Evolutionary conservation across 2,329 filamentous ascomycete species (phyloP), one percentile per base, ranked within the genome.

Genomic region (Neocucurbitaria cava): DNA sequence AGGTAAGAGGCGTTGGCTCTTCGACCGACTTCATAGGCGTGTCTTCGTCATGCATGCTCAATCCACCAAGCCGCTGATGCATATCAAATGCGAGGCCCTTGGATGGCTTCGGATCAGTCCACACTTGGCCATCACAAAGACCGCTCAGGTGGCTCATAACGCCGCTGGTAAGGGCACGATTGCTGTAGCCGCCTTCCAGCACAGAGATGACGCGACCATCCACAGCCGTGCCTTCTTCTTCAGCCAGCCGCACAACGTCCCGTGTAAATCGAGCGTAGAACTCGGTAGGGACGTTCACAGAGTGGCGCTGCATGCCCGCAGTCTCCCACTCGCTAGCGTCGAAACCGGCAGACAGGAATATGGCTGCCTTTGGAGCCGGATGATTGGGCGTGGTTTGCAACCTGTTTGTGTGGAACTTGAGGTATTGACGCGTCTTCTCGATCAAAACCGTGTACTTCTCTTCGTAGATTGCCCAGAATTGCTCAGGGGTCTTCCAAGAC

Each of bases 291-390:
- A 99, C 95, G 69, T 96, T 96, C 68, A 96, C 93, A 53, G 90
- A 89, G 76, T 99, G 95, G 42, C 95, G 85, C 76, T 99, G 95
- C 95, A 99, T 99, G 3, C 91, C 92, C 3, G 85, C 82, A 17
- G 90, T 88, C 74, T 99, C 95, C 87, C 91, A 96, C 72, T 99
- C 92, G 70, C 93, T 97, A 3, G 95, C 95, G 77, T 99, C 95
- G 62, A 99, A 99, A 0, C 95, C 96, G 2, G 95, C 93, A 41
- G 94, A 98, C 45, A 99, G 79, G 77, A 99, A 99, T 41, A 99
- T 92, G 30, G 91, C 94, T 1, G 90, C 91, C 68, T 89, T 94
- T 3, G 92, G 89, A 21, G 79, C 79, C 30, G 87, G 83, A 35
- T 85, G 84, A 46, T 81, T 83, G 9, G 83, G 77, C 0, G 83